These are phyloP conservation scores for Ascochyta lentis DNA, from an alignment of 2,329 filamentous ascomycete genomes.

Conservation along the genomic window DNA sequence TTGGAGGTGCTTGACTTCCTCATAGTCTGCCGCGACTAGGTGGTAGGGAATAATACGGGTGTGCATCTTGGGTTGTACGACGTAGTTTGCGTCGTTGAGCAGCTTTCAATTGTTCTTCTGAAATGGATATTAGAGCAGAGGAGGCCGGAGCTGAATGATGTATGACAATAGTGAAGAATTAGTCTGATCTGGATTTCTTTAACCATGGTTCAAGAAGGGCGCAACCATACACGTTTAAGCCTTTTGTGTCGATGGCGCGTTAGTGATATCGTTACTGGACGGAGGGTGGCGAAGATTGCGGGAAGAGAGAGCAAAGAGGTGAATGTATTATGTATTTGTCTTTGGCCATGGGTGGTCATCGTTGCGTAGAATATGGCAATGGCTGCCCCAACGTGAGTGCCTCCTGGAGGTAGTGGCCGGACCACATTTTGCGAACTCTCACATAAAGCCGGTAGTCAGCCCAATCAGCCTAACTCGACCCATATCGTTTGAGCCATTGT, in stretches of 20 bases:
- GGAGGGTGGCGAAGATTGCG: too few species aligned
- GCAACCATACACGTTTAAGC: too few species aligned
- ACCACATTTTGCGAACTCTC: not conserved
- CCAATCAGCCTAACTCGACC: too few species aligned
- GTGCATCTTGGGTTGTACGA: constrained; percentile 4
- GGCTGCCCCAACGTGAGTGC: not conserved
- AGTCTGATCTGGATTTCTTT: too few species aligned
- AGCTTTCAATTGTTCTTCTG: too few species aligned
- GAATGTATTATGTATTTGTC: not conserved
- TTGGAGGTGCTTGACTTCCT: constrained; percentile 1
- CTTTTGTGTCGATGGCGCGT: too few species aligned
- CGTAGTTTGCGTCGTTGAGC: not conserved
- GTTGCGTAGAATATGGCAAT: not conserved
- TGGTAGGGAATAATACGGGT: constrained; percentile 17
- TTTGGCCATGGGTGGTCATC: not conserved
- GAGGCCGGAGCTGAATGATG: too few species aligned
- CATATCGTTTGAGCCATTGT: too few species aligned
- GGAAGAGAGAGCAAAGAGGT: not conserved
- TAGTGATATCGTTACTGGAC: too few species aligned
- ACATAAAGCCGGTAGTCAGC: not conserved
- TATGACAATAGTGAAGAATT: too few species aligned
- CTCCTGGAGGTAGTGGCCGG: not conserved
- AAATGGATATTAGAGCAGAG: too few species aligned
- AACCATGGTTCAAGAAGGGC: too few species aligned
- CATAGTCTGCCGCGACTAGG: constrained; percentile 11